Conservation (phyloP, 164 flowering plant species). For the Vitis labrusca region DNA sequence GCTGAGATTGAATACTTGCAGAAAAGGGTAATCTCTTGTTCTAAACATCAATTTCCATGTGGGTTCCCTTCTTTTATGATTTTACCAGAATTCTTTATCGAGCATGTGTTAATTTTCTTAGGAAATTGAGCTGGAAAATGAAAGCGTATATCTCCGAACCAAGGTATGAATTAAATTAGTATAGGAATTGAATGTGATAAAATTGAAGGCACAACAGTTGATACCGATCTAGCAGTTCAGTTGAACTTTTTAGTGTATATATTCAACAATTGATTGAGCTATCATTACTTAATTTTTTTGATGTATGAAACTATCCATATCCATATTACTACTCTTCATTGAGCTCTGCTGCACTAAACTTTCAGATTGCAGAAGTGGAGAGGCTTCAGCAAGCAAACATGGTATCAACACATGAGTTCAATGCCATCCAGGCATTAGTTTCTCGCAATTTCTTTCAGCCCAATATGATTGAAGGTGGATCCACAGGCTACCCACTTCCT, state of each 20-base stretch:
- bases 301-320: no score
- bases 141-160: conserved; percentile 50
- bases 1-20: conserved; percentile 73
- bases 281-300: no score
- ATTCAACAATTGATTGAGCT: no score
- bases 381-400: conserved; percentile 47
- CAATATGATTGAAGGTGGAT: conserved; percentile 39
- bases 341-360: no score
- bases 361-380: conserved; percentile 62
- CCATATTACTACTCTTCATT: no score
- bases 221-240: no score
- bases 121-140: conserved; percentile 71
- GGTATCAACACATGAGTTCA: conserved; percentile 44
- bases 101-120: conserved; percentile 2
- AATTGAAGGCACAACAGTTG: no score
- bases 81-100: background rate
- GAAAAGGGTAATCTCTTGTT: conserved; percentile 56
- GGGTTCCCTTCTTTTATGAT: background rate
- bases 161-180: conserved; percentile 40
- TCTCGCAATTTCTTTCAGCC: conserved; percentile 60
- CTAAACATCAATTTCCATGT: background rate
- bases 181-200: no score
- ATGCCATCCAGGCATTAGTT: conserved; percentile 50
- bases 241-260: no score
- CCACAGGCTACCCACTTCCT: conserved; percentile 30